phyloP scores from a whole-genome alignment of 2,329 filamentous ascomycete genomes.

The Cryphonectria naterciae region DNA sequence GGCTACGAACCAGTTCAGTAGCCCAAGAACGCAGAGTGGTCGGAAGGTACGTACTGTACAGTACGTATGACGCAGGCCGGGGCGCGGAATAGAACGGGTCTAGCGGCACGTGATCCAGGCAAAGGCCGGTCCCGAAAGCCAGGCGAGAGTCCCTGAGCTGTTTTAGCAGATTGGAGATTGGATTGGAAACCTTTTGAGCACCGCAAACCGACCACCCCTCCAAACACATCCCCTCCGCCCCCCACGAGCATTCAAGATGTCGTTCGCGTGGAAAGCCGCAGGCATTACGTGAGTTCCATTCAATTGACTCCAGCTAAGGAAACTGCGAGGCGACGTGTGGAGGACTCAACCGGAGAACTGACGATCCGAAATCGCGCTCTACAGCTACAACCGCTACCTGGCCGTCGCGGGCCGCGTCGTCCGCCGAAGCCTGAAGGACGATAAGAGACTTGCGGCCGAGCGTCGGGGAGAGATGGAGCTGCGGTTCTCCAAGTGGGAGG shows the following conservation, averaged over 20 bases:
- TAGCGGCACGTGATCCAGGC: constrained; percentile 7
- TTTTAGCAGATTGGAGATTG: constrained; percentile 20
- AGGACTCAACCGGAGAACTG: constrained; percentile 1
- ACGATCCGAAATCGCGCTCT: constrained; percentile 19
- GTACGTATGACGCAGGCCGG: constrained; percentile 14
- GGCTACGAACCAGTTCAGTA: neutral
- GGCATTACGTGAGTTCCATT: constrained; percentile 83
- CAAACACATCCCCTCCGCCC: constrained; percentile 31
- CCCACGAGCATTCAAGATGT: constrained; percentile 69
- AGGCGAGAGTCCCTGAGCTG: constrained; percentile 23
- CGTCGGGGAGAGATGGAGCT: constrained; percentile 88
- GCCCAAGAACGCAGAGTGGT: neutral
- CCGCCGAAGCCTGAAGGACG: constrained; percentile 96
- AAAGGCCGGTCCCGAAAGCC: constrained; percentile 14
- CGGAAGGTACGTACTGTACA: constrained; percentile 12
- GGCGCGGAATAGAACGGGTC: constrained; percentile 9
- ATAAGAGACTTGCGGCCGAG: constrained; percentile 84
- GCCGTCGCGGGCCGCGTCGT: constrained; percentile 92
- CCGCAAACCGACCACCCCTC: constrained; percentile 8
- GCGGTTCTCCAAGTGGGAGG: constrained; percentile 93
- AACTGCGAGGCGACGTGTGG: constrained; percentile 2
- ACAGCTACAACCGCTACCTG: constrained; percentile 99
- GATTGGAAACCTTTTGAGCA: constrained; percentile 18
- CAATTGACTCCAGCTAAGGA: constrained; percentile 32
- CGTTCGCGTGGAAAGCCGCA: constrained; percentile 97